phyloP scores from a whole-genome alignment of 2,329 filamentous ascomycete genomes.

The Trichoderma aggressivum region DNA sequence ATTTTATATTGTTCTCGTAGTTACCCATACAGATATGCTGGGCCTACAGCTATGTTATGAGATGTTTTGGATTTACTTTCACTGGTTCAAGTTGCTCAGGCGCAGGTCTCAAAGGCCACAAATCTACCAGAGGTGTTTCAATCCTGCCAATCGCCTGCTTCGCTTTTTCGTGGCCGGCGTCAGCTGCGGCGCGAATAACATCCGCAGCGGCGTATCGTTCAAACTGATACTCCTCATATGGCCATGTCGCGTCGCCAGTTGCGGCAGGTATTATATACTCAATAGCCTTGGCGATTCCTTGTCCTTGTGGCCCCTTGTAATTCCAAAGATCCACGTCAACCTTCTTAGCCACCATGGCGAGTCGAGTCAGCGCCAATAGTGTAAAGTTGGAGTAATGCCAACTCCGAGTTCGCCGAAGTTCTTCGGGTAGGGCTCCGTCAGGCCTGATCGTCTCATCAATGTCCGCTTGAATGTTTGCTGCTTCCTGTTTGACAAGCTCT shows the following conservation, averaged over 20 bases:
- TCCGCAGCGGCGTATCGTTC: constrained; percentile 9
- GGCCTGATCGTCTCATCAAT: not conserved
- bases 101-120: constrained; percentile 9
- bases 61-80: not conserved
- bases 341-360: constrained; percentile 13
- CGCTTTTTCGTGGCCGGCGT: not conserved
- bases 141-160: not conserved
- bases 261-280: constrained; percentile 14
- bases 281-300: constrained; percentile 7
- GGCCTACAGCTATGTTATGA: not conserved
- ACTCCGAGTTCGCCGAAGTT: constrained; percentile 15
- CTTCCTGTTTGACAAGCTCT: not conserved
- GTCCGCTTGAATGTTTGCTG: not conserved
- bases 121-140: not conserved
- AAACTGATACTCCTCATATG: not conserved
- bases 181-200: constrained; percentile 10
- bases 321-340: constrained; percentile 9
- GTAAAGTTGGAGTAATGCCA: constrained; percentile 17
- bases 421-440: constrained; percentile 7
- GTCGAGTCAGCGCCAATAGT: constrained; percentile 5
- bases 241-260: not conserved
- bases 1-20: not conserved
- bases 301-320: constrained; percentile 3
- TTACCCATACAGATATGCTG: not conserved
- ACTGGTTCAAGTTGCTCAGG: constrained; percentile 12